Base-by-base conservation (phyloP, 2,329 filamentous ascomycete species). In the Microsporum audouinii region DNA sequence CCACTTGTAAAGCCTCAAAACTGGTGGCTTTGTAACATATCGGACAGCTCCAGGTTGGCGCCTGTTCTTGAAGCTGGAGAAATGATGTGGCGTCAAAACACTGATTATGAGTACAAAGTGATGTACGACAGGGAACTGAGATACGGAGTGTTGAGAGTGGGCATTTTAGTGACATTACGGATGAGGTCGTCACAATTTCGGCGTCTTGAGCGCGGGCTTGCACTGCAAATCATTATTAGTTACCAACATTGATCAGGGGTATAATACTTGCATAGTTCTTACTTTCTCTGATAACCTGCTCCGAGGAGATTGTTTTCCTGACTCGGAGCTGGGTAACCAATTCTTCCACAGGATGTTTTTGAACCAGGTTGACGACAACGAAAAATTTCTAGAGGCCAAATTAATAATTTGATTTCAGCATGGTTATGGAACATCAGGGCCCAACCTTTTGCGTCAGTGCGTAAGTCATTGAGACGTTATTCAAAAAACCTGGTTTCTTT, bases 71-170 rank as follows among this genome's bases (percentile, higher is more conserved):
- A 33, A 99, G 77, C 68, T 96, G 89, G 23, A 99, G 80, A 71
- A 96, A 99, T 1, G 90, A 95, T 2, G 84, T 87, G 2, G 88
- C 92, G 72, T 99, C 94, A 67, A 97, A 99, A 71, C 94, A 99
- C 71, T 95, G 90, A 31, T 94, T 88, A 72, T 99, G 94, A 2
- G 84, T 87, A 76, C 94, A 99, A 38, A 85, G 76, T 2, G 84
- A 80, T 2, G 89, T 89, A 38, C 94, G 86, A 67, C 90, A 90
- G 0, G 94, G 94, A 14, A 88, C 79, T 6, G 82, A 80, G 39
- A 99, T 87, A 63, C 91, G 83, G 72, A 91, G 83, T 39, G 90
- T 95, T 2, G 91, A 95, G 36, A 97, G 79, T 0, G 94, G 94
- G 69, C 95, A 96, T 73, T 95, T 96, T 8, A 99, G 78, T 8